phyloP scores from a whole-genome alignment of 176 grass and related monocot species.

The Hyparrhenia diplandra region DNA sequence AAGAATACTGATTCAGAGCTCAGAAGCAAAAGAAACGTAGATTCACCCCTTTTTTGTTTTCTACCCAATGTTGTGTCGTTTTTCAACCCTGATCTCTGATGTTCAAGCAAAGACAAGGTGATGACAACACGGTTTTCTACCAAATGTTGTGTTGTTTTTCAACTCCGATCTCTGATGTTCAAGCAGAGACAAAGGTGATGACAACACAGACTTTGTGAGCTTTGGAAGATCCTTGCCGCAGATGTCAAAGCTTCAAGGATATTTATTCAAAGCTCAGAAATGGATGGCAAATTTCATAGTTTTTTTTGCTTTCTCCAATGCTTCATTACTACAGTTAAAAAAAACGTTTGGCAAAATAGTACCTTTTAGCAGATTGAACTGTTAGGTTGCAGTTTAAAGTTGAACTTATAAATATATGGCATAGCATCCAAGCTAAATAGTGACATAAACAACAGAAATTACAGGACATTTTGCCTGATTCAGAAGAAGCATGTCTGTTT shows the following conservation, averaged over 20 bases:
- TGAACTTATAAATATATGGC: background rate
- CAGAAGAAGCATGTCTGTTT: background rate
- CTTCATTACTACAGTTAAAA: background rate
- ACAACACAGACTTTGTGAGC: background rate
- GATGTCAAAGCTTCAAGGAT: background rate
- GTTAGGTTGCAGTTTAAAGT: background rate
- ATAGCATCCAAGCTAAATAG: conserved; percentile 7
- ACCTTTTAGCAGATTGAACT: background rate
- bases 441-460: conserved; percentile 3
- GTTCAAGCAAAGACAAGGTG: no score
- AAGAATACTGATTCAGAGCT: conserved; percentile 17
- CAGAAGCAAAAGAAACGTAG: background rate
- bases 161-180: conserved; percentile 11
- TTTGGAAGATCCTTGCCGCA: background rate
- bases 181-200: conserved; percentile 30
- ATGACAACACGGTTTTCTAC: background rate
- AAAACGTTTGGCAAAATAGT: background rate
- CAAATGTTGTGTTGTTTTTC: conserved; percentile 11
- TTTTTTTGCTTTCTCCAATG: background rate
- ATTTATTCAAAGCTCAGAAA: conserved; percentile 18
- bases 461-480: background rate
- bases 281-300: background rate
- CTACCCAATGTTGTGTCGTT: no score
- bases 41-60: background rate
- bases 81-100: no score